Base-by-base conservation (phyloP, 1,284 basidiomycete genomes). In the Apiotrichum veenhuisii region DNA sequence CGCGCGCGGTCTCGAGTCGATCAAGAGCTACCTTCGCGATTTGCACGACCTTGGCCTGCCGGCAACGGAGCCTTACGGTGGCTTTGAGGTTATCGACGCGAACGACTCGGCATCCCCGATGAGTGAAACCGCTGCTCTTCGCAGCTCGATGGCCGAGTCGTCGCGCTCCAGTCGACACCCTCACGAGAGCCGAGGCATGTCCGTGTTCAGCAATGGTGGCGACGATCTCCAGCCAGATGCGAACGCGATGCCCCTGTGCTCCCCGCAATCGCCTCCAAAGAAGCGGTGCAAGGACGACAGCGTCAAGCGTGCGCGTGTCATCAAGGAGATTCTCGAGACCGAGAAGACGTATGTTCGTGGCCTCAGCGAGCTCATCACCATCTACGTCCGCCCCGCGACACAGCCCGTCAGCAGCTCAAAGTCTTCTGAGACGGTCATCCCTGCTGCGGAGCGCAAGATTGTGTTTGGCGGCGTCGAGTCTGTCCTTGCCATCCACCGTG, bases 291-390 rank as follows among this genome's bases (percentile, higher is more conserved):
- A 93, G 78, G 87, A 94, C 66, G 90, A 94, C 74, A 87, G 85
- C 71, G 79, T 80, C 14, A 92, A 89, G 75, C 83, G 91, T 51
- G 83, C 84, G 5, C 85, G 85, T 77, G 83, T 93, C 45, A 81
- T 93, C 51, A 83, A 85, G 47, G 91, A 95, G 77, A 93, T 95
- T 66, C 83, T 92, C 48, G 83, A 88, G 89, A 98, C 95, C 43
- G 95, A 99, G 76, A 83, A 90, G 61, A 94, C 94, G 1, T 99
- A 98, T 75, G 91, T 97, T 56, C 88, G 88, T 65, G 89, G 91
- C 15, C 78, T 99, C 23, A 86, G 89, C 71, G 95, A 97, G 76
- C 83, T 99, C 26, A 86, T 94, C 50, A 89, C 94, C 58, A 96
- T 98, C 60, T 99, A 98, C 73, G 89, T 98, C 76, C 87, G 85